Evolutionary conservation across 1,139 yeast genomes (phyloP).

Genomic region (Magnusiomyces paraingens): DNA sequence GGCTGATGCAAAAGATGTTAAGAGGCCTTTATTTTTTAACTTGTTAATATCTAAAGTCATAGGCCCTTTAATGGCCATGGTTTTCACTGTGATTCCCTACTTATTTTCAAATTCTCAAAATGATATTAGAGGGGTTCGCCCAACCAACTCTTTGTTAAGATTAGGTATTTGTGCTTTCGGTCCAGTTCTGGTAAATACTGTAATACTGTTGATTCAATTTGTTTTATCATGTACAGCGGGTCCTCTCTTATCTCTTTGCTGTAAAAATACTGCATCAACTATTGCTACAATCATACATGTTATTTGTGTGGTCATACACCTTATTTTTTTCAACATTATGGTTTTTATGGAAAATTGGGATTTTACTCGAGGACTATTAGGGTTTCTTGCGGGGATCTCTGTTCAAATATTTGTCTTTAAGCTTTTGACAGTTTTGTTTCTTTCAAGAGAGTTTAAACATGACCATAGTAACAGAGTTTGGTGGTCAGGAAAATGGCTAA

Average conservation of each 20-base stretch:
- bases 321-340: constrained; percentile 52
- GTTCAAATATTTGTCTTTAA: constrained; percentile 52
- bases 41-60: constrained; percentile 48
- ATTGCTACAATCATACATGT: constrained; percentile 94
- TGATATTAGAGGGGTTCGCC: constrained; percentile 45
- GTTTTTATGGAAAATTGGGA: constrained; percentile 62
- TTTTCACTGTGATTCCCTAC: constrained; percentile 50
- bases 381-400: constrained; percentile 49
- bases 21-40: constrained; percentile 45
- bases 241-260: constrained; percentile 75
- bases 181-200: constrained; percentile 49
- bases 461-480: constrained; percentile 60
- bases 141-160: constrained; percentile 50
- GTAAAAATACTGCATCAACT: constrained; percentile 91
- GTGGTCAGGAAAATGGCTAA: constrained; percentile 84
- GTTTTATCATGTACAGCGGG: constrained; percentile 48
- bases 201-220: constrained; percentile 41
- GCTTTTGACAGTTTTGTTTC: constrained; percentile 39
- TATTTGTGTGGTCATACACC: constrained; percentile 50
- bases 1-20: constrained; percentile 27
- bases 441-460: constrained; percentile 56
- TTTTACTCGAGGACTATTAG: constrained; percentile 49
- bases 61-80: constrained; percentile 42
- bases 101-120: constrained; percentile 66
- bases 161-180: constrained; percentile 44